A percentile compares a stretch with the other conserved stretches of the same genome.
These are phyloP conservation scores for Thalassiosira mediterranea DNA, from an alignment of 352 stramenopile genomes.

Conservation along the genomic window DNA sequence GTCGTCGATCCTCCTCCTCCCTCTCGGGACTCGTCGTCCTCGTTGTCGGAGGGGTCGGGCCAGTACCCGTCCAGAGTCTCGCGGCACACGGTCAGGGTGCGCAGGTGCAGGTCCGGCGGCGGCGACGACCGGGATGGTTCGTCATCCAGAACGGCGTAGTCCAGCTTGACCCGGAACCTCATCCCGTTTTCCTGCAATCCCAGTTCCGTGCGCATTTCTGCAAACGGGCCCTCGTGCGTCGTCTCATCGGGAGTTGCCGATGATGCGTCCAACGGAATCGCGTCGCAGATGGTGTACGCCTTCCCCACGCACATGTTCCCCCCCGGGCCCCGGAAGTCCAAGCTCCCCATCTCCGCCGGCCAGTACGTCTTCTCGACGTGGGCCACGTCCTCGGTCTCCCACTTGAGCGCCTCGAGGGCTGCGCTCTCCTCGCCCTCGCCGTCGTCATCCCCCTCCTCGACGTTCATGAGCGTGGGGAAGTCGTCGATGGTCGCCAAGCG, in stretches of 20 bases:
- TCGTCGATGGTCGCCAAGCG: conserved; percentile 48
- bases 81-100: conserved; percentile 78
- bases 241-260: neutral
- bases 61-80: conserved; percentile 77
- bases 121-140: conserved; percentile 3
- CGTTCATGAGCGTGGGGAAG: conserved; percentile 39
- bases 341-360: conserved; percentile 53
- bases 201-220: conserved; percentile 73
- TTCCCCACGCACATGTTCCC: conserved; percentile 83
- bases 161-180: conserved; percentile 78
- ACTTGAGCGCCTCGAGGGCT: conserved; percentile 14
- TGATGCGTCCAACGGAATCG: conserved; percentile 26
- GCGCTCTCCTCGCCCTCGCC: conserved; percentile 24
- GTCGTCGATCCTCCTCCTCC: conserved; percentile 20
- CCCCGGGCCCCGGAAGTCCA: conserved; percentile 78
- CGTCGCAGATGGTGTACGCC: conserved; percentile 74
- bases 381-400: conserved; percentile 24
- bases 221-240: conserved; percentile 70
- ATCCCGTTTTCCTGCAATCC: conserved; percentile 66
- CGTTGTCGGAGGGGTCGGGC: conserved; percentile 44
- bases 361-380: conserved; percentile 56
- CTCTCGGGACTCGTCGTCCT: neutral
- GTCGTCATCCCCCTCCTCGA: conserved; percentile 25
- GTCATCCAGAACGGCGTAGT: conserved; percentile 66
- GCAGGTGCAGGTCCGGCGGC: conserved; percentile 62